Conservation (phyloP, 2,329 filamentous ascomycete genomes). For the Coleophoma crateriformis region DNA sequence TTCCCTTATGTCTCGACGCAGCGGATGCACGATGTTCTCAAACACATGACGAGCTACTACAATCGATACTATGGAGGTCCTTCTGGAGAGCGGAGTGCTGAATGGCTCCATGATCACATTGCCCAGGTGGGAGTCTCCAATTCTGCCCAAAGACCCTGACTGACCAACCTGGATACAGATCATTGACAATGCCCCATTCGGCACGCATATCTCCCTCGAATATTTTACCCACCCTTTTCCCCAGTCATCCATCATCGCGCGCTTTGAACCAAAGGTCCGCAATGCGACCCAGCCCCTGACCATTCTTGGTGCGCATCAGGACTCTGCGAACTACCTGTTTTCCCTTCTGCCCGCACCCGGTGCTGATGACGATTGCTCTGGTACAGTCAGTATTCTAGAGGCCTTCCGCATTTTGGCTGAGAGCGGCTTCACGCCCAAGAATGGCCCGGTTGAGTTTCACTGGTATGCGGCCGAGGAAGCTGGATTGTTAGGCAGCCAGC, state of each 20-base stretch:
- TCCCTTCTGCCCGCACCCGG: constrained; percentile 65
- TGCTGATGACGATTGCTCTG: constrained; percentile 69
- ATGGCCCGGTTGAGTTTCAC: constrained; percentile 60
- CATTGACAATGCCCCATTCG: constrained; percentile 8
- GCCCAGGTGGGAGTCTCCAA: constrained; percentile 16
- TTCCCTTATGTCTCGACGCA: constrained; percentile 42
- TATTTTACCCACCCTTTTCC: constrained; percentile 63
- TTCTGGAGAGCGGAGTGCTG: constrained; percentile 26
- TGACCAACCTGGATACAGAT: constrained; percentile 12
- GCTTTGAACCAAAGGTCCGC: constrained; percentile 41
- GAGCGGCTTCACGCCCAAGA: constrained; percentile 27
- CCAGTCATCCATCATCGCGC: constrained; percentile 67
- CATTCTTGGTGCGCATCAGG: constrained; percentile 67
- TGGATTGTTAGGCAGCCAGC: constrained; percentile 53
- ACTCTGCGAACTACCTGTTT: constrained; percentile 60
- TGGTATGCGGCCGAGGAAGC: constrained; percentile 80
- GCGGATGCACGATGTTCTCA: constrained; percentile 60
- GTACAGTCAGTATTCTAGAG: constrained; percentile 69
- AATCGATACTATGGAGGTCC: constrained; percentile 48
- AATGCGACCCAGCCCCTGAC: constrained; percentile 21
- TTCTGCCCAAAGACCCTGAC: constrained; percentile 11
- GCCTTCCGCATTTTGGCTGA: constrained; percentile 60
- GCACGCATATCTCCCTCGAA: constrained; percentile 29
- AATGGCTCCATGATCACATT: constrained; percentile 31
- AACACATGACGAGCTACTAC: constrained; percentile 54